Evolutionary conservation across 2,329 filamentous ascomycete species (phyloP).

Genomic region (Colletotrichum magnum): DNA sequence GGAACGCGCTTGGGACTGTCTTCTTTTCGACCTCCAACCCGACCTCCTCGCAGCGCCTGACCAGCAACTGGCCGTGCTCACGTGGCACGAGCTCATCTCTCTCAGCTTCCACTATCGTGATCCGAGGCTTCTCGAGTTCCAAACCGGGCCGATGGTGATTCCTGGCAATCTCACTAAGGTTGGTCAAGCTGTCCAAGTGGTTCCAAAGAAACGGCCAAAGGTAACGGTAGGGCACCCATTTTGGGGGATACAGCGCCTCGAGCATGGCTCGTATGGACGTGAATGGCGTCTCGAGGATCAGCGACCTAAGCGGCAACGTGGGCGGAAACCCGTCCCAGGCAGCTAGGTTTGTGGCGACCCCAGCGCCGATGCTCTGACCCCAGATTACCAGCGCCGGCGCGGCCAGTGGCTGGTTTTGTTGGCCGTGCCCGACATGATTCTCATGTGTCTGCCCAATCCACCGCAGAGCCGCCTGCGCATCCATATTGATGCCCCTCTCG

Average conservation of each 20-base stretch:
- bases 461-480: slow-evolving; percentile 74
- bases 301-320: slow-evolving; percentile 57
- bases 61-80: slow-evolving; percentile 62
- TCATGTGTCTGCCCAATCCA: slow-evolving; percentile 69
- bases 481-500: slow-evolving; percentile 78
- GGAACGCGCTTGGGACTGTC: slow-evolving; percentile 64
- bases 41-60: slow-evolving; percentile 62
- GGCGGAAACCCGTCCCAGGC: slow-evolving; percentile 50
- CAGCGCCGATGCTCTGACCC: slow-evolving; percentile 84
- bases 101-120: slow-evolving; percentile 66
- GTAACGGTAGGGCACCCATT: slow-evolving; percentile 84
- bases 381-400: slow-evolving; percentile 71
- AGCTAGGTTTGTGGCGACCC: slow-evolving; percentile 75
- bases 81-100: slow-evolving; percentile 72
- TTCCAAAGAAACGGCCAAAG: slow-evolving; percentile 81
- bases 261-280: slow-evolving; percentile 80
- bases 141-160: slow-evolving; percentile 42
- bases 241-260: slow-evolving; percentile 80
- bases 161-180: slow-evolving; percentile 59
- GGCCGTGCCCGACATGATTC: slow-evolving; percentile 32
- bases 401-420: slow-evolving; percentile 30
- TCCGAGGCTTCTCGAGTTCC: slow-evolving; percentile 35
- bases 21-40: slow-evolving; percentile 61
- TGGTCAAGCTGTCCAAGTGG: slow-evolving; percentile 68
- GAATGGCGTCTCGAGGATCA: slow-evolving; percentile 85